Conservation (phyloP, 495 filamentous ascomycete species). For the Penicillium lagena region DNA sequence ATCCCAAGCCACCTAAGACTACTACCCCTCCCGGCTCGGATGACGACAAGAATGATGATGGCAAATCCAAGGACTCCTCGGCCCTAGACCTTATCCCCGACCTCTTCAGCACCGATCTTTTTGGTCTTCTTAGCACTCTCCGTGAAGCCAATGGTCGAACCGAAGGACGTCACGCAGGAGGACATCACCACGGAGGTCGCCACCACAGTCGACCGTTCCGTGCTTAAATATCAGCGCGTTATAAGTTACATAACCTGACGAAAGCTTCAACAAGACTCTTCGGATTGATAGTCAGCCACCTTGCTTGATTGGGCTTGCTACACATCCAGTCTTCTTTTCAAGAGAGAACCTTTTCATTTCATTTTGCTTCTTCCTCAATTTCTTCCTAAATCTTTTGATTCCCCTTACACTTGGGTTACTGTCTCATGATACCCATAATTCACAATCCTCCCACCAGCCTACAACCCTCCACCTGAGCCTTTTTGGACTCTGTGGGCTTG, state of each 20-base stretch:
- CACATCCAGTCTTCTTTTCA: too few species aligned
- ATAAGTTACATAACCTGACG: too few species aligned
- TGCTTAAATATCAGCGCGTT: too few species aligned
- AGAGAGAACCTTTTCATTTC: not conserved
- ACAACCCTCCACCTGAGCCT: too few species aligned
- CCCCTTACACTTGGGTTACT: not conserved
- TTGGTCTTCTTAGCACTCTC: slow-evolving; percentile 13
- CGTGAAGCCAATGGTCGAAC: slow-evolving; percentile 8
- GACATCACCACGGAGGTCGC: too few species aligned
- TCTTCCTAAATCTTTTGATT: too few species aligned
- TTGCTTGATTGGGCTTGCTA: too few species aligned
- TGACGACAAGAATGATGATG: not conserved
- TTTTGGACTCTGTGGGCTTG: not conserved
- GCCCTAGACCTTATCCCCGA: not conserved
- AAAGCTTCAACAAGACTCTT: slow-evolving; percentile 8
- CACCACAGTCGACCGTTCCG: too few species aligned
- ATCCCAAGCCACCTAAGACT: not conserved
- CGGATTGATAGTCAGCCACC: not conserved
- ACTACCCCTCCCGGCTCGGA: not conserved
- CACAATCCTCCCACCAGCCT: slow-evolving; percentile 2
- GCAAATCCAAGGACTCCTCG: not conserved
- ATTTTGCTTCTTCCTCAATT: not conserved
- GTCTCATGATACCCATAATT: slow-evolving; percentile 15
- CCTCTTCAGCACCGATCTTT: slow-evolving; percentile 10
- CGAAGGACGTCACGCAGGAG: not conserved